Evolutionary conservation across 75 land plant species (phyloP), one percentile per base, ranked within the genome.

Genomic region (Cryptomeria japonica): DNA sequence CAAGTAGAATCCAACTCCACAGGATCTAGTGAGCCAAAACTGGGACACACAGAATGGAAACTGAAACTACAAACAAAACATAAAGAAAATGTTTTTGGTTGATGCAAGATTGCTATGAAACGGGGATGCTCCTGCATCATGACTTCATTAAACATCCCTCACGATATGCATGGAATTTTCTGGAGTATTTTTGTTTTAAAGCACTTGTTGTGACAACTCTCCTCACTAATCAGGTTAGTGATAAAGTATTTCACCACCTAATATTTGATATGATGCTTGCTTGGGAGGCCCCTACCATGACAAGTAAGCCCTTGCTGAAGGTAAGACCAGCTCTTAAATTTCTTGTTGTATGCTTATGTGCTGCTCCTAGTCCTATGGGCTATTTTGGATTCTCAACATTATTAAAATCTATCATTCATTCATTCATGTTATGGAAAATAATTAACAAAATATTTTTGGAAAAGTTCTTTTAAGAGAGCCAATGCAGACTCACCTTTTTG

Each of bases 231-330:
- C 94, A 96, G 86, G 87, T 97, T 31, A 88, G 94, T 84, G 97
- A 98, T 88, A 95, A 94, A 86, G 94, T 89, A 72, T 98, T 98
- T 84, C 92, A 96, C 4, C 96, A 97, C 53, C 87, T 96, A 32
- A 94, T 96, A 44, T 98, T 93, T 91, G 99, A 98, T 87, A 96
- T 98, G 97, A 98, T 98, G 99, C 87, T 97, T 49, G 99, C 99
- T 55, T 98, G 99, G 99, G 99, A 97, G 86, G 89, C 91, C 82
- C 99, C 99, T 70, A 92, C 91, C 83, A 92, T 95, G 46, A 51
- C 97, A 72, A 92, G 93, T 88, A 92, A 94, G 89, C 95, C 97
- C 53, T 31, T 88, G 53, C 87, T 90, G 31, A 94, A 96, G 92
- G 98, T 94, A 85, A 90, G 84, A 31, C 13, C 51, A 44, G 51